These are phyloP conservation scores for Thraustotheca clavata DNA, from an alignment of 352 stramenopile genomes.

Conservation along the genomic window DNA sequence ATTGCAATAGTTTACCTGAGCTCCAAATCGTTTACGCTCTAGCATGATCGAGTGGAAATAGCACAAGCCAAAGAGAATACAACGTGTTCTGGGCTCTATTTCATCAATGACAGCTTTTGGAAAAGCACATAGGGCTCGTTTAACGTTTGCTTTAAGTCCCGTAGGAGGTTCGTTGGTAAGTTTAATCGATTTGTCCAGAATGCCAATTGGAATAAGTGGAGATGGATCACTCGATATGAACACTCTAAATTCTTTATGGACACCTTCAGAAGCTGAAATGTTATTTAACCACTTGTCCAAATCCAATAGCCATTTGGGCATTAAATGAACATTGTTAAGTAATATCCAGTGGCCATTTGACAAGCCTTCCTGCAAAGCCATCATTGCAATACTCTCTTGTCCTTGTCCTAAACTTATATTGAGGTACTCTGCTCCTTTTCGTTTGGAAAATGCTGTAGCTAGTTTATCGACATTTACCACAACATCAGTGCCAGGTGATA, in stretches of 20 bases:
- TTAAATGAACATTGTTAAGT: constrained; percentile 93
- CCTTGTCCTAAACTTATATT: constrained; percentile 93
- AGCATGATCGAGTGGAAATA: constrained; percentile 91
- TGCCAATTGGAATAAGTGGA: constrained; percentile 71
- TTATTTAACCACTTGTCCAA: constrained; percentile 88
- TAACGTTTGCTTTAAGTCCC: constrained; percentile 84
- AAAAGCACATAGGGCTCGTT: constrained; percentile 76
- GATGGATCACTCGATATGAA: constrained; percentile 88
- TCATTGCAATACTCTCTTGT: constrained; percentile 89
- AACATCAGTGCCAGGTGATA: constrained; percentile 95
- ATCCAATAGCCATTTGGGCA: constrained; percentile 89
- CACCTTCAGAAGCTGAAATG: constrained; percentile 27
- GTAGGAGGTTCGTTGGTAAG: constrained; percentile 83
- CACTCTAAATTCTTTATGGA: constrained; percentile 72
- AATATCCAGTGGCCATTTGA: constrained; percentile 94
- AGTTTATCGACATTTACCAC: constrained; percentile 94
- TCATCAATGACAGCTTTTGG: constrained; percentile 68
- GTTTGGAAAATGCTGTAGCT: constrained; percentile 84
- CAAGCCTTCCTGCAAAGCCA: constrained; percentile 71
- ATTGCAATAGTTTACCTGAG: constrained; percentile 28
- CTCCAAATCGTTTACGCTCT: constrained; percentile 87
- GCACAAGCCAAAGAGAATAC: constrained; percentile 86
- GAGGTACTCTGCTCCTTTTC: constrained; percentile 94
- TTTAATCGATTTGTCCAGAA: constrained; percentile 86
- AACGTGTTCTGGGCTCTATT: constrained; percentile 69